These are phyloP conservation scores for Xerophyta viscosa DNA, from an alignment of 106 monocot genomes.

Conservation along the genomic window DNA sequence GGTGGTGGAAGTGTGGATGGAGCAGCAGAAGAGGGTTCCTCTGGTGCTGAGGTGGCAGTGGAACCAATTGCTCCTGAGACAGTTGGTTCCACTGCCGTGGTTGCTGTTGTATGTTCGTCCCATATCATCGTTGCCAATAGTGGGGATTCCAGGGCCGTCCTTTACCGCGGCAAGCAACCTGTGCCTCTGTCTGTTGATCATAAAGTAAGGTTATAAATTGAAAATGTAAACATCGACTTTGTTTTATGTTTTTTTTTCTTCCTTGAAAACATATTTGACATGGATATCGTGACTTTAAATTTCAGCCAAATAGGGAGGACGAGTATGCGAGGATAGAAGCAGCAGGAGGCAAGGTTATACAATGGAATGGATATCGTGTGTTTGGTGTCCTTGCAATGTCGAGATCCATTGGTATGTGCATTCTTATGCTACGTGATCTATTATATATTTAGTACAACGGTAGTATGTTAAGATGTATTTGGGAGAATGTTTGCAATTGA, in stretches of 20 bases:
- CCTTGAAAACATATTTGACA: too few relatives aligned
- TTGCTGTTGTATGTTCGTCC: constrained; percentile 73
- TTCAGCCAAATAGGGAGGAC: constrained; percentile 84
- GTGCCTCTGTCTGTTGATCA: constrained; percentile 83
- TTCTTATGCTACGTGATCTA: background rate
- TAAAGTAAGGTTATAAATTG: constrained; percentile 36
- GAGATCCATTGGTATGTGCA: constrained; percentile 71
- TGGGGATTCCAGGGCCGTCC: constrained; percentile 94
- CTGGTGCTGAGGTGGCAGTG: background rate
- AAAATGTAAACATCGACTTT: too few relatives aligned
- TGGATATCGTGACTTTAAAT: constrained; percentile 6
- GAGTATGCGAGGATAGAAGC: constrained; percentile 85
- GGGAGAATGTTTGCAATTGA: background rate
- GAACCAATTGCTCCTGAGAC: constrained; percentile 84
- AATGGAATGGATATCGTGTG: constrained; percentile 79
- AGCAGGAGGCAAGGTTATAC: constrained; percentile 69
- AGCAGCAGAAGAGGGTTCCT: constrained; percentile 6
- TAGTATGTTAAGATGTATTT: background rate
- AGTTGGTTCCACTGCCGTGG: constrained; percentile 85
- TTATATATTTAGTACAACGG: background rate
- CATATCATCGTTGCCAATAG: constrained; percentile 86
- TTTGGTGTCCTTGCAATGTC: constrained; percentile 90
- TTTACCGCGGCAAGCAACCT: constrained; percentile 75
- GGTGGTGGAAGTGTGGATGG: background rate
- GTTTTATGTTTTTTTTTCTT: too few relatives aligned